Base-by-base conservation (phyloP, 306 rosid species). In the Inga leiocalycina region DNA sequence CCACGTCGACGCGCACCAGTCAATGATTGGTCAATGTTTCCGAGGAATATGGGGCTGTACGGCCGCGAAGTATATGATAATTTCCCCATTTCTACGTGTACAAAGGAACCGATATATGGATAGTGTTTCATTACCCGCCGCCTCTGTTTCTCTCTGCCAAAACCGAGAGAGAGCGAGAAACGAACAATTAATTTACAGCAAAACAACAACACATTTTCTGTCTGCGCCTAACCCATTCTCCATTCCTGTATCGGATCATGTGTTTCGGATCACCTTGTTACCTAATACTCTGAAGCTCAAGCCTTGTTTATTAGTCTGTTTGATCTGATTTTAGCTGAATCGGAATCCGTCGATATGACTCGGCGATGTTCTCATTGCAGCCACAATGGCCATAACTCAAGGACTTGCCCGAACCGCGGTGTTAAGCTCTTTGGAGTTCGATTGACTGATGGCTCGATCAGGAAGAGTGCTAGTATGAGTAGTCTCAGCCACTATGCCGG, bases 291-390 rank as follows among this genome's bases (percentile, higher is more conserved):
- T 10, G 45, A 66, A 48, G 34, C 32, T 77, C 32, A 19, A 54
- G 16, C 45, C 27, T 69, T 17, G 17, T 37, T 65, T 37, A 30
- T 80, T 3, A 61, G 57, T 82, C 76, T 74, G 68, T 78, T 83
- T 84, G 54, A 64, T 24, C 80, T 34, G 52, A 66, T 34, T 64
- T 74, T 14, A 19, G 72, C 48, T 45, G 57, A 24, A 45, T 45
- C 57, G 86, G 43, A 15, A 65, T 15, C 72, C 22, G 43, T 8
- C 43, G 24, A 86, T 54, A 96, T 96, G 99, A 96, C 99, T 68
- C 94, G 99, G 76, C 86, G 97, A 59, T 96, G 99, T 87, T 96
- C 99, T 75, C 98, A 96, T 94, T 96, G 99, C 90, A 91, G 98
- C 88, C 93, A 96, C 89, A 94, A 94, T 88, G 99, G 99, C n/a